Conservation (phyloP, 495 filamentous ascomycete genomes). For the Recurvomyces mirabilis region DNA sequence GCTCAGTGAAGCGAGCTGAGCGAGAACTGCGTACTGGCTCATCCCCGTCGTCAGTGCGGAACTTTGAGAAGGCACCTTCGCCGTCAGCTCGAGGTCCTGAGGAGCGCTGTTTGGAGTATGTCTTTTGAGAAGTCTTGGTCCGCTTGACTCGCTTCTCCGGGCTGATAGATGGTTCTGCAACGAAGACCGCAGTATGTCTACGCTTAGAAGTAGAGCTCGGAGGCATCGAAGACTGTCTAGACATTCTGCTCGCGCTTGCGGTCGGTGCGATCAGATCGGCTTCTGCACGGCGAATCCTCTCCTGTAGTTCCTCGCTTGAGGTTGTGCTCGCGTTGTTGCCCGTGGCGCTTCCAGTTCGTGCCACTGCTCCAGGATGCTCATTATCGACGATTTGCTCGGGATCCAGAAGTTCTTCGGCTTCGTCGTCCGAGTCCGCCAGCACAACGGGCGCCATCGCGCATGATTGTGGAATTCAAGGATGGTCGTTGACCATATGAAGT, state of each 20-base stretch:
- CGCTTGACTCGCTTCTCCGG: constrained; percentile 3
- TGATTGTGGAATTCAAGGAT: too few species aligned
- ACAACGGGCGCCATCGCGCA: constrained; percentile 2
- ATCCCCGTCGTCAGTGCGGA: not conserved
- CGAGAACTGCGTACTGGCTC: too few species aligned
- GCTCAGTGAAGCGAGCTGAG: constrained; percentile 9
- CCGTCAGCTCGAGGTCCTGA: not conserved
- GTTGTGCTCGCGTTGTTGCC: constrained; percentile 12
- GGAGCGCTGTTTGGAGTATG: constrained; percentile 6
- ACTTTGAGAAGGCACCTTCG: not conserved
- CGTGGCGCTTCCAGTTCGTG: too few species aligned
- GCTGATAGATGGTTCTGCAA: not conserved
- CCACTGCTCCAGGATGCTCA: too few species aligned
- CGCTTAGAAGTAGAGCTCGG: not conserved
- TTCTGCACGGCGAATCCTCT: constrained; percentile 12
- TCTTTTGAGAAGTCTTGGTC: constrained; percentile 9
- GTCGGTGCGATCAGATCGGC: constrained; percentile 1
- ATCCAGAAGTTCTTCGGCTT: constrained; percentile 1
- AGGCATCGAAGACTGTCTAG: too few species aligned
- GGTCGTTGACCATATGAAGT: too few species aligned
- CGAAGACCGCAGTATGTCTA: not conserved
- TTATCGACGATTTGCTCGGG: too few species aligned
- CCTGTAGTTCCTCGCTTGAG: constrained; percentile 11
- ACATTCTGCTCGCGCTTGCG: too few species aligned
- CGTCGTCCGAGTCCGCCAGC: constrained; percentile 16